A percentile compares a stretch with the other conserved stretches of the same genome.
Evolutionary conservation across 306 rosid genomes (phyloP).

Genomic region (Trifolium pratense): DNA sequence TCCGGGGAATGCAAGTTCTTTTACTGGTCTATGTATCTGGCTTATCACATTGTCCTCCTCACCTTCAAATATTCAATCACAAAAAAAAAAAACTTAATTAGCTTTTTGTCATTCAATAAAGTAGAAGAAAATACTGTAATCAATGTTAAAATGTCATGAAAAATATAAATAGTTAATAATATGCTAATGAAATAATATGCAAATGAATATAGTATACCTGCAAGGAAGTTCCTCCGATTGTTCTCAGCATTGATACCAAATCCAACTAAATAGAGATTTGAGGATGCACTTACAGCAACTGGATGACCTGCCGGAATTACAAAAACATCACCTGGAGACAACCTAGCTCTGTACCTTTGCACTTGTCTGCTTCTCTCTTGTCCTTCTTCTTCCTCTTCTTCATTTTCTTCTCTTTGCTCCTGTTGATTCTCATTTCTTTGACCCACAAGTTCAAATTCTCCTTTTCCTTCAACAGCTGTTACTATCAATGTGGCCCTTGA

Average conservation of each 20-base stretch:
- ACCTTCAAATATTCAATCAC: slow-evolving; percentile 38
- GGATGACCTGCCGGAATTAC: slow-evolving; percentile 51
- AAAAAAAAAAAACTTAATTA: background rate
- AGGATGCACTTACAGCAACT: slow-evolving; percentile 37
- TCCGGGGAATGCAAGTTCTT: slow-evolving; percentile 38
- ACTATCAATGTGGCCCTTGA: slow-evolving; percentile 26
- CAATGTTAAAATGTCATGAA: too few relatives aligned
- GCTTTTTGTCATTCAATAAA: background rate
- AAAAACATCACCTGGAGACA: slow-evolving; percentile 34
- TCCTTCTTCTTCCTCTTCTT: background rate
- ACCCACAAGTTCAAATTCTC: slow-evolving; percentile 25
- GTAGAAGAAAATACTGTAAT: background rate
- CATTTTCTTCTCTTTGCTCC: background rate
- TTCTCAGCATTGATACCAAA: slow-evolving; percentile 51
- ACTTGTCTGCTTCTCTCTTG: background rate
- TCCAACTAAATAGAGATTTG: slow-evolving; percentile 32
- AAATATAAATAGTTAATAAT: background rate
- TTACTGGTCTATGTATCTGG: slow-evolving; percentile 39
- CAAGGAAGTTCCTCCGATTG: slow-evolving; percentile 56
- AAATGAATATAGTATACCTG: slow-evolving; percentile 37
- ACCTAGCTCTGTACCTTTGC: background rate
- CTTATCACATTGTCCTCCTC: slow-evolving; percentile 48
- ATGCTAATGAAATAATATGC: too few relatives aligned
- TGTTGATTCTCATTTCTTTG: background rate
- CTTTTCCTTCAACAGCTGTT: slow-evolving; percentile 29